These are phyloP conservation scores for Syzygium grande DNA, from an alignment of 345 rosid species.

Conservation along the genomic window DNA sequence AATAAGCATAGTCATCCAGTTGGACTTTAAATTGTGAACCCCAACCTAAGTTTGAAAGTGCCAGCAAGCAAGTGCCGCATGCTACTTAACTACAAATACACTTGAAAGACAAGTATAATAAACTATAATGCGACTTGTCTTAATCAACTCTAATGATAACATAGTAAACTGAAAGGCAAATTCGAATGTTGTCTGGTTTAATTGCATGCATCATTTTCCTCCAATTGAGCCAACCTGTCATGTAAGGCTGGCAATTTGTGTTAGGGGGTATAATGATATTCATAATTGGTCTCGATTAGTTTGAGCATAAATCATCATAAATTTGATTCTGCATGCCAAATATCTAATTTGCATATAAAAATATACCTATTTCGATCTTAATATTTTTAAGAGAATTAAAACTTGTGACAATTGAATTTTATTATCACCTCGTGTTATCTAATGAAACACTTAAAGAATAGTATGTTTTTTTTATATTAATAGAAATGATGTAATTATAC, in stretches of 20 bases:
- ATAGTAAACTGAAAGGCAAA: background rate
- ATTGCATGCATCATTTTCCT: background rate
- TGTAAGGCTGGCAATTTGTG: background rate
- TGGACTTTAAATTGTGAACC: background rate
- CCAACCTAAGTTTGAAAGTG: background rate
- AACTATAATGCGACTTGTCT: background rate
- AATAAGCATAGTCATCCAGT: background rate
- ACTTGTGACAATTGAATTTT: too few species aligned
- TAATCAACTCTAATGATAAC: background rate
- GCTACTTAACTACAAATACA: background rate
- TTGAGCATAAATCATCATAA: background rate
- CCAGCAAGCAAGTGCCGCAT: background rate
- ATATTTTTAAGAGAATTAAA: too few species aligned
- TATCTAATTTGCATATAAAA: background rate
- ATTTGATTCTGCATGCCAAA: background rate
- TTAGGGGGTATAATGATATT: background rate
- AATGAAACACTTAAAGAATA: too few species aligned
- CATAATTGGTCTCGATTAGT: background rate
- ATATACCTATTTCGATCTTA: too few species aligned
- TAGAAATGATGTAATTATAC: too few species aligned
- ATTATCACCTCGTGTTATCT: too few species aligned
- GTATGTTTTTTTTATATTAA: too few species aligned
- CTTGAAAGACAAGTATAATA: background rate
- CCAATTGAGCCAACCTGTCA: background rate
- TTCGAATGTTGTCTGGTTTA: background rate